Base-by-base conservation (phyloP, 129 eudicot species). In the Escallonia herrerae region DNA sequence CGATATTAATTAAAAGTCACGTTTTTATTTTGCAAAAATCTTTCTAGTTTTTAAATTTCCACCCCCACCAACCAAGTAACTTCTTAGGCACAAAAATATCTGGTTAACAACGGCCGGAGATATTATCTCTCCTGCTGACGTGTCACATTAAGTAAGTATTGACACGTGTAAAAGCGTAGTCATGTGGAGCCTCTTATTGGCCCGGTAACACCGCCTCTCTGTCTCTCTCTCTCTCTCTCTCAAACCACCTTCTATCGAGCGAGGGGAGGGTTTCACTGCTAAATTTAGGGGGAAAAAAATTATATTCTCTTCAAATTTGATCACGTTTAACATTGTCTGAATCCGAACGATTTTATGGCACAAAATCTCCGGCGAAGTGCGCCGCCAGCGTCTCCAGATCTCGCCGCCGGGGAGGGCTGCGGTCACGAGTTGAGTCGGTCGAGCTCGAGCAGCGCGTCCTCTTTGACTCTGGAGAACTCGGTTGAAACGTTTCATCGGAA, bases 371-470 rank as follows among this genome's bases (percentile, higher is more conserved):
- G 62, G 51, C 15, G 47, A 38, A 57, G 53, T 39, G 37, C 14
- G 9, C 67, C 43, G 71, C 71, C 77, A 7, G 60, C 13, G 7
- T 7, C 9, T 49, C 9, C 54, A 49, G 54, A 49, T 49, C 54
- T 49, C 55, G 63, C 6, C 55, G 65, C 3, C 72, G 67, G 12
- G 43, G 72, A n/a, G 63, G 42, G 13, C 14, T 50, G 69, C 69
- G 46, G 15, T 1, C 9, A 46, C 40, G 76, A 64, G 44, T 65
- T 76, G 76, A 76, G 54, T 53, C 67, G 67, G 59, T 61, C 71
- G 60, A 56, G 7, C 70, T 68, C 80, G 15, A 60, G 33, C 39
- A 8, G 63, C 46, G 43, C 48, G 11, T 68, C 79, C 3, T 60
- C 79, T 54, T 37, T 52, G 65, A 56, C 54, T 33, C 55, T 42